Evolutionary conservation across 192 early-diverging fungal species (phyloP).

Genomic region (Phycomyces blakesleeanus): DNA sequence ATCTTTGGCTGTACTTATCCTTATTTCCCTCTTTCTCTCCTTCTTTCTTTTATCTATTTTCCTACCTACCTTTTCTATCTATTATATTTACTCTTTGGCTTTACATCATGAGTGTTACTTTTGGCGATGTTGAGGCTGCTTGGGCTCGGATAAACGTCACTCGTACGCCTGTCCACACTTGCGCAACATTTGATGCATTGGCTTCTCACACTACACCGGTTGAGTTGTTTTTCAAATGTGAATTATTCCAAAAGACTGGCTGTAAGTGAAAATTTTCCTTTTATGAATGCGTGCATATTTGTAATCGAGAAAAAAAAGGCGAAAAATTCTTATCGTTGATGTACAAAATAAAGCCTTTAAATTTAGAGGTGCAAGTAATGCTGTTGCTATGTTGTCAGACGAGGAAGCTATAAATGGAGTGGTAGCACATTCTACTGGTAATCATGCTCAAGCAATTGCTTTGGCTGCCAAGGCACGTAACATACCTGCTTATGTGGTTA

Average conservation of each 20-base stretch:
- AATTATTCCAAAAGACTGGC: slow-evolving; percentile 44
- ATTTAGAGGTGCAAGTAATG: slow-evolving; percentile 53
- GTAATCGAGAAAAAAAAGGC: neutral
- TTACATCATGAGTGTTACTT: no score
- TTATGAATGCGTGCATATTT: no score
- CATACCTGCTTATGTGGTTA: slow-evolving; percentile 46
- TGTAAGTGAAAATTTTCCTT: slow-evolving; percentile 18
- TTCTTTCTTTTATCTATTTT: no score
- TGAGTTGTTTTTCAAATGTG: slow-evolving; percentile 51
- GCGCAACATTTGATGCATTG: slow-evolving; percentile 30
- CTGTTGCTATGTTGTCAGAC: slow-evolving; percentile 30
- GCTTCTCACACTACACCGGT: neutral
- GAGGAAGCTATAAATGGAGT: slow-evolving; percentile 33
- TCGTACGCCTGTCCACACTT: slow-evolving; percentile 45
- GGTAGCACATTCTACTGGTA: slow-evolving; percentile 47
- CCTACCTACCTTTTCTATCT: no score
- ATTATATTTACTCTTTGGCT: no score
- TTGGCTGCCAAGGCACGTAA: slow-evolving; percentile 43
- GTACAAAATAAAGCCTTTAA: slow-evolving; percentile 44
- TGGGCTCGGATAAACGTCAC: slow-evolving; percentile 39
- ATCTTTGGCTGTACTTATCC: no score
- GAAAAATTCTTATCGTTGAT: neutral
- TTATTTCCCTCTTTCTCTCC: no score
- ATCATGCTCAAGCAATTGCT: slow-evolving; percentile 54
- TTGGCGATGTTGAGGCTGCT: slow-evolving; percentile 15